Evolutionary conservation across 768 basidiomycete species (phyloP).

Genomic region (Russula ochroleuca): DNA sequence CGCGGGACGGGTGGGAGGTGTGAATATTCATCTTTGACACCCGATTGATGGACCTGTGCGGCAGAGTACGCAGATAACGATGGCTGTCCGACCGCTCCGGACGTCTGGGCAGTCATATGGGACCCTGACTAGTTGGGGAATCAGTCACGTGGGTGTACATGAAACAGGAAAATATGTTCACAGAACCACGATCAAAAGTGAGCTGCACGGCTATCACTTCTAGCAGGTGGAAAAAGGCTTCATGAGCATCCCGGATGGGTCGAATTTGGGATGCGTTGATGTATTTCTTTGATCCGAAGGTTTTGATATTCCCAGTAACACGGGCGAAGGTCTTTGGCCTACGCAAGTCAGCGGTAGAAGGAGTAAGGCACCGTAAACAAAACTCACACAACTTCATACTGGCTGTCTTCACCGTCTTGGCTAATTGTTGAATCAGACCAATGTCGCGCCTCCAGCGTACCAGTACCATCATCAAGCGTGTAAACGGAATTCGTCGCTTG

Average conservation of each 20-base stretch:
- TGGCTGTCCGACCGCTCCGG: conserved; percentile 7
- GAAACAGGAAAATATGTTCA: conserved; percentile 35
- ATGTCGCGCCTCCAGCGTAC: conserved; percentile 67
- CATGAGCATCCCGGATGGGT: conserved; percentile 61
- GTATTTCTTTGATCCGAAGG: conserved; percentile 75
- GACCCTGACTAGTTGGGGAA: conserved; percentile 29
- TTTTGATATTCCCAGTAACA: conserved; percentile 76
- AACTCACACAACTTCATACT: conserved; percentile 46
- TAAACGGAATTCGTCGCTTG: conserved; percentile 82
- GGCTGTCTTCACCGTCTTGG: conserved; percentile 51
- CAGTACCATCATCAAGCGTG: conserved; percentile 82
- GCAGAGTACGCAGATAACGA: conserved; percentile 36
- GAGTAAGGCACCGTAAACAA: background rate
- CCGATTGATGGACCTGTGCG: conserved; percentile 29
- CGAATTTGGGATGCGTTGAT: conserved; percentile 76
- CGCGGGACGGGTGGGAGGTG: conserved; percentile 57
- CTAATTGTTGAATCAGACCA: conserved; percentile 66
- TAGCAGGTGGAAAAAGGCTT: conserved; percentile 76
- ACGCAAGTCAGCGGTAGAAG: conserved; percentile 10
- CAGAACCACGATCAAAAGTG: conserved; percentile 61
- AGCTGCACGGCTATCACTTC: conserved; percentile 70
- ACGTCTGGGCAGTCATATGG: conserved; percentile 13
- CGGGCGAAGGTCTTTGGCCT: conserved; percentile 79
- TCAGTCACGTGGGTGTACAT: background rate
- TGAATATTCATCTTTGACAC: conserved; percentile 33